Evolutionary conservation across 2,329 filamentous ascomycete species (phyloP).

Genomic region (Penicillium glabrum): DNA sequence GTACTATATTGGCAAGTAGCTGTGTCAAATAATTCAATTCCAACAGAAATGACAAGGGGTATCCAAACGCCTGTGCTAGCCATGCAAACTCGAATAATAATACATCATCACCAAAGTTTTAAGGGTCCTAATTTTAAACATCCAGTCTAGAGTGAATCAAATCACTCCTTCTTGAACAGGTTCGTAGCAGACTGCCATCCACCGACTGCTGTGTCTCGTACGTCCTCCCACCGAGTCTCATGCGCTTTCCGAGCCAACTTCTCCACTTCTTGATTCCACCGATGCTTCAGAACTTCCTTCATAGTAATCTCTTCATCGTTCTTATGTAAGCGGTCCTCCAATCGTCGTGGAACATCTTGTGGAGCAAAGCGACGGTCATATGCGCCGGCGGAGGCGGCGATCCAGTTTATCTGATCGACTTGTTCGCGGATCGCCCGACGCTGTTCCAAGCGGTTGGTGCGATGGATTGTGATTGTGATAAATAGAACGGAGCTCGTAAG

Average conservation of each 20-base stretch:
- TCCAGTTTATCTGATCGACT: constrained; percentile 41
- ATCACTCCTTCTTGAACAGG: constrained; percentile 35
- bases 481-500: constrained; percentile 73
- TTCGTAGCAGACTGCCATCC: constrained; percentile 50
- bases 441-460: constrained; percentile 60
- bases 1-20: constrained; percentile 7
- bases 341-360: constrained; percentile 5
- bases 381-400: constrained; percentile 36
- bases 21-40: background rate
- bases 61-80: constrained; percentile 24
- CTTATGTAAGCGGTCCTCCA: constrained; percentile 7
- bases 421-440: constrained; percentile 46
- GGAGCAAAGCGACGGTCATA: constrained; percentile 33
- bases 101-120: constrained; percentile 5
- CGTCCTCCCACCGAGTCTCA: constrained; percentile 63
- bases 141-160: background rate
- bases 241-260: constrained; percentile 66
- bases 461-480: constrained; percentile 68
- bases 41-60: constrained; percentile 15
- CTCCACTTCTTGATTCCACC: constrained; percentile 75
- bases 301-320: constrained; percentile 46
- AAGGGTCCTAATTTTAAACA: background rate
- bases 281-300: constrained; percentile 69
- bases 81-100: constrained; percentile 12
- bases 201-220: constrained; percentile 50